A percentile compares a stretch with the other conserved stretches of the same genome.
Evolutionary conservation across 176 grass and related monocot species (phyloP).

Genomic region (Echinochloa phyllopogon): DNA sequence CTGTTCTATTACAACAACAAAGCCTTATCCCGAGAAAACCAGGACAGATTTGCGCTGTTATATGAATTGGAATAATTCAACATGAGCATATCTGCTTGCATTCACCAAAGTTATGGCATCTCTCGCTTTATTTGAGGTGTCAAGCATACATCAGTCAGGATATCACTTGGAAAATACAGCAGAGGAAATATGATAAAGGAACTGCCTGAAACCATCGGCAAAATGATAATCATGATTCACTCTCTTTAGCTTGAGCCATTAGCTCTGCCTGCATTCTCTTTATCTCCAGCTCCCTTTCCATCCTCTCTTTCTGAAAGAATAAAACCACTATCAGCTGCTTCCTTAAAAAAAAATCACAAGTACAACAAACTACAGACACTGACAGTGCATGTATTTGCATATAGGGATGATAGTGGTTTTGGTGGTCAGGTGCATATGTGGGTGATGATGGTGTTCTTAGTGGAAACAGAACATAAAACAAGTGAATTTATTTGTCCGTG

Average conservation of each 20-base stretch:
- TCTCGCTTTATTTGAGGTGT: constrained; percentile 47
- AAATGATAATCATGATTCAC: constrained; percentile 52
- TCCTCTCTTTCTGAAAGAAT: constrained; percentile 65
- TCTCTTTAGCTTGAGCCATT: constrained; percentile 59
- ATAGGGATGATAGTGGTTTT: background rate
- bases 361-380: background rate
- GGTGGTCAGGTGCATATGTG: background rate
- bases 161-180: constrained; percentile 40
- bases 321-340: constrained; percentile 35
- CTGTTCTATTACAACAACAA: background rate
- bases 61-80: constrained; percentile 33
- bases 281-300: constrained; percentile 70
- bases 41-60: background rate
- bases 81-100: constrained; percentile 29
- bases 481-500: background rate
- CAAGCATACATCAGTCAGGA: constrained; percentile 44
- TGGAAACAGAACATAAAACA: background rate
- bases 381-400: constrained; percentile 10
- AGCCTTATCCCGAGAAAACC: background rate
- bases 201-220: constrained; percentile 3
- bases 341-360: background rate
- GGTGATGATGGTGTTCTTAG: constrained; percentile 6
- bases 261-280: constrained; percentile 60
- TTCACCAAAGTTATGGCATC: constrained; percentile 33
- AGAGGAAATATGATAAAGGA: constrained; percentile 36